These are phyloP conservation scores for Penicillium sp. DNA, from an alignment of 2,329 filamentous ascomycete genomes.

Conservation along the genomic window DNA sequence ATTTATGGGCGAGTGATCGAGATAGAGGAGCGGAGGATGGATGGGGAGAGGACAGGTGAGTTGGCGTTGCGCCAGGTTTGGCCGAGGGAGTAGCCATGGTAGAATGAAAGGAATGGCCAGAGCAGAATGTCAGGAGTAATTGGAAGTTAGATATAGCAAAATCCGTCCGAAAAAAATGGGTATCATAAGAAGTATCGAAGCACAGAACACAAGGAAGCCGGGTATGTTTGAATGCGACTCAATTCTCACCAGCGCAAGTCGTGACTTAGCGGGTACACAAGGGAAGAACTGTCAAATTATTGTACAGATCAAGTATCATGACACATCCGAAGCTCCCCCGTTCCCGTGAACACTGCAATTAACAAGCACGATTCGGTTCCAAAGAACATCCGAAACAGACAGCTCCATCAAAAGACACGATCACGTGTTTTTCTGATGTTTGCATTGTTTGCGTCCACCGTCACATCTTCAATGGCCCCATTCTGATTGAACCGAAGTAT, in stretches of 20 bases:
- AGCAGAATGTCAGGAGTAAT: background rate
- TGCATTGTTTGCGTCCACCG: constrained; percentile 21
- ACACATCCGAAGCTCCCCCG: constrained; percentile 2
- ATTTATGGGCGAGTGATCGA: constrained; percentile 38
- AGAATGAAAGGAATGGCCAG: background rate
- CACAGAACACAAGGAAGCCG: constrained; percentile 1
- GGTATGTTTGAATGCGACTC: constrained; percentile 8
- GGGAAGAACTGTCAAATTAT: background rate
- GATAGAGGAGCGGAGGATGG: constrained; percentile 35
- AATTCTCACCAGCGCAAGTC: constrained; percentile 2
- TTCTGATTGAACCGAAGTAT: background rate
- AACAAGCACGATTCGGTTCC: background rate
- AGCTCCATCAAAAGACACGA: constrained; percentile 9
- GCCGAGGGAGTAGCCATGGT: constrained; percentile 41
- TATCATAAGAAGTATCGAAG: constrained; percentile 5
- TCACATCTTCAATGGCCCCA: constrained; percentile 6
- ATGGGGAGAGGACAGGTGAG: constrained; percentile 38
- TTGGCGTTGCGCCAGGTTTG: constrained; percentile 39
- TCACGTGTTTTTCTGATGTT: constrained; percentile 29
- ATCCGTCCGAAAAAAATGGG: background rate
- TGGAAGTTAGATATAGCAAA: background rate
- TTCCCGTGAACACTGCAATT: constrained; percentile 4
- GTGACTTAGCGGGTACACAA: background rate
- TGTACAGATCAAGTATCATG: background rate
- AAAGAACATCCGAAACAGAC: background rate